Conservation (phyloP, 305 asterid genomes). For the Stenogyne calaminthoides region DNA sequence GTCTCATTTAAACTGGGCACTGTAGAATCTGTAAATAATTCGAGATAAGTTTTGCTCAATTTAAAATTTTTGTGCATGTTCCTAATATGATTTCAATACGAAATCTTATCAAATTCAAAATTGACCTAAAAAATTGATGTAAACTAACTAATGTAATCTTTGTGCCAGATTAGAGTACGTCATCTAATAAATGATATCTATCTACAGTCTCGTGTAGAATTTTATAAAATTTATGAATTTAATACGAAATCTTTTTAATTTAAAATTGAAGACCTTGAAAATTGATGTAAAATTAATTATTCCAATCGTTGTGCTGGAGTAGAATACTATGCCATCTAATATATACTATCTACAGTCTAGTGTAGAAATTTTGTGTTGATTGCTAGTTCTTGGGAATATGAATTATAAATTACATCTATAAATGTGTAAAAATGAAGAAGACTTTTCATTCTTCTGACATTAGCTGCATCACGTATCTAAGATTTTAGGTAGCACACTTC, state of each 20-base stretch:
- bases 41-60: neutral
- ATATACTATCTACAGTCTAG: neutral
- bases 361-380: neutral
- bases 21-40: neutral
- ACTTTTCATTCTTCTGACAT: neutral
- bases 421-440: neutral
- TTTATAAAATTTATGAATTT: neutral
- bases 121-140: slow-evolving; percentile 1
- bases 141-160: neutral
- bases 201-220: neutral
- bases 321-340: neutral
- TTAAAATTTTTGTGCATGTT: neutral
- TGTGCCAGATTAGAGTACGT: neutral
- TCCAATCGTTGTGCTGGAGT: neutral
- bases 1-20: neutral
- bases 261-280: neutral
- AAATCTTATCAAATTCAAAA: neutral
- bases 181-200: neutral
- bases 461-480: neutral
- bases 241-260: neutral
- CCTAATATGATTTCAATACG: no score
- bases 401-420: neutral
- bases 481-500: neutral
- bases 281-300: neutral
- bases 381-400: neutral